A percentile compares a stretch with the other conserved stretches of the same genome.
Evolutionary conservation across 1,284 basidiomycete genomes (phyloP).

Genomic region (Fomitiporia mediterranea): DNA sequence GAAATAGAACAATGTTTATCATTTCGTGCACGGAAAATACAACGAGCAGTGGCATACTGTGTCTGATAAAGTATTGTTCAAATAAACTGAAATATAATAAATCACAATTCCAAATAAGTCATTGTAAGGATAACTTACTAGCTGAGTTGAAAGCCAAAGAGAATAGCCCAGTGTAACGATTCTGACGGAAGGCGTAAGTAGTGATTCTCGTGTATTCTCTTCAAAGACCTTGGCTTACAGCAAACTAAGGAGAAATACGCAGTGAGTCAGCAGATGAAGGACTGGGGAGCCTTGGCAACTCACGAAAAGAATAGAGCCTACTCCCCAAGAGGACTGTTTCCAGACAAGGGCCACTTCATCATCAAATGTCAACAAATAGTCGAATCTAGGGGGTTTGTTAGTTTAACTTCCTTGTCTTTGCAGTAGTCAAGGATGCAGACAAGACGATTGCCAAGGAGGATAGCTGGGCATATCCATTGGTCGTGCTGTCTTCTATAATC

Average conservation of each 20-base stretch:
- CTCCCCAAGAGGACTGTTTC: neutral
- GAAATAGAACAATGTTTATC: too few relatives aligned
- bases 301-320: constrained; percentile 2
- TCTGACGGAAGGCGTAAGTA: neutral
- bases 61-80: constrained; percentile 2
- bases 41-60: neutral
- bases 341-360: constrained; percentile 4
- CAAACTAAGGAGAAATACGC: neutral
- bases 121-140: neutral
- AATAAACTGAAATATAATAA: neutral
- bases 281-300: neutral
- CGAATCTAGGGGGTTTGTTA: neutral
- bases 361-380: constrained; percentile 2
- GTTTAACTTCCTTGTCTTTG: neutral
- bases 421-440: neutral
- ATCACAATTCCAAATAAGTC: neutral
- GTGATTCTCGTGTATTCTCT: neutral
- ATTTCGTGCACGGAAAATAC: too few relatives aligned
- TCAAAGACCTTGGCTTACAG: neutral
- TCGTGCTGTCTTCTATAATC: neutral
- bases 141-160: constrained; percentile 5
- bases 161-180: constrained; percentile 4
- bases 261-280: neutral
- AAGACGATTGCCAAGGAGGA: constrained; percentile 2
- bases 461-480: constrained; percentile 5